These are phyloP conservation scores for Penicillium brasilianum DNA, from an alignment of 2,329 filamentous ascomycete genomes.

Conservation along the genomic window DNA sequence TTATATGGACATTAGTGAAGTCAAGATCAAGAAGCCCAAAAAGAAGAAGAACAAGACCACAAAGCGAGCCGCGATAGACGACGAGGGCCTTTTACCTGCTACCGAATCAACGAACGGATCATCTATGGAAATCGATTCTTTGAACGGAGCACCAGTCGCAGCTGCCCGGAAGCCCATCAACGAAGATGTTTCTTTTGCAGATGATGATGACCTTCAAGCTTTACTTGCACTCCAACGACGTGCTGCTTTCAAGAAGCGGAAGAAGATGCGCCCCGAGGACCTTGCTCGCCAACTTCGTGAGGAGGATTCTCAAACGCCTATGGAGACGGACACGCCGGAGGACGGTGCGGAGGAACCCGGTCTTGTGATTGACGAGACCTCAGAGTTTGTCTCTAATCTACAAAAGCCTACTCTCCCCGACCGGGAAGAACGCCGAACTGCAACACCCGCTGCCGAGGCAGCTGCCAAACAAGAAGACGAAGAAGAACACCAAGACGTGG, in stretches of 20 bases:
- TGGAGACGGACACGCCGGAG: slow-evolving; percentile 65
- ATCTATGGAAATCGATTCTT: slow-evolving; percentile 77
- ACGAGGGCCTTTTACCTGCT: slow-evolving; percentile 60
- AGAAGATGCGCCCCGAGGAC: slow-evolving; percentile 83
- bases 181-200: slow-evolving; percentile 73
- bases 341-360: slow-evolving; percentile 63
- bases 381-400: slow-evolving; percentile 88
- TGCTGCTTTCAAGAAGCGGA: slow-evolving; percentile 87
- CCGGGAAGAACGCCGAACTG: slow-evolving; percentile 50
- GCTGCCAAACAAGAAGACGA: slow-evolving; percentile 41
- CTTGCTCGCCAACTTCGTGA: slow-evolving; percentile 78
- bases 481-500: slow-evolving; percentile 59
- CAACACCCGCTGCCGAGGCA: slow-evolving; percentile 31
- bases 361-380: slow-evolving; percentile 92
- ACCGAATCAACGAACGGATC: slow-evolving; percentile 49
- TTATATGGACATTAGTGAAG: slow-evolving; percentile 82
- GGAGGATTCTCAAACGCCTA: slow-evolving; percentile 58
- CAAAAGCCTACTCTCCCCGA: slow-evolving; percentile 68
- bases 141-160: slow-evolving; percentile 44
- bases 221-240: slow-evolving; percentile 82
- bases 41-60: slow-evolving; percentile 80
- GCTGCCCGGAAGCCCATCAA: slow-evolving; percentile 66
- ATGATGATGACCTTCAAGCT: slow-evolving; percentile 91
- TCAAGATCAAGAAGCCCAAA: slow-evolving; percentile 94
- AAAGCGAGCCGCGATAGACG: slow-evolving; percentile 65